A percentile compares a stretch with the other conserved stretches of the same genome.
phyloP scores from a whole-genome alignment of 2,329 filamentous ascomycete species.

The Kalmusia sp. region DNA sequence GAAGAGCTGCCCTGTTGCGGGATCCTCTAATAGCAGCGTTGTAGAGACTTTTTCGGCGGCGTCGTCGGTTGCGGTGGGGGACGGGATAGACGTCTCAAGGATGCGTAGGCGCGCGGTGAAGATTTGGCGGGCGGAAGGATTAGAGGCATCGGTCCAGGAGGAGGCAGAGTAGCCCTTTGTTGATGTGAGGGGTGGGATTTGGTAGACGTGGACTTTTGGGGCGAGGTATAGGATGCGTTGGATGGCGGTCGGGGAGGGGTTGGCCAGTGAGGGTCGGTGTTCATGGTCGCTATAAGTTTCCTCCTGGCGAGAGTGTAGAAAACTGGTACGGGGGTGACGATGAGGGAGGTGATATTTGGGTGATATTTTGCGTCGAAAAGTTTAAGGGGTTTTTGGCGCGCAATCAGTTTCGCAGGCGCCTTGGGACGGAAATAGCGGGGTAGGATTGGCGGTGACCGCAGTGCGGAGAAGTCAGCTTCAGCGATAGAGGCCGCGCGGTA shows the following conservation, averaged over 20 bases:
- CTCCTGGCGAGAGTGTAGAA: too few species aligned
- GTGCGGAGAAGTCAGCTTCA: slow-evolving; percentile 15
- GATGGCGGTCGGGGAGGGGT: slow-evolving; percentile 76
- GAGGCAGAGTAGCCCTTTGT: slow-evolving; percentile 81
- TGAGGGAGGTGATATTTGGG: background rate
- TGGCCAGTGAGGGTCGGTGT: slow-evolving; percentile 74
- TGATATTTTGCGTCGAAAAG: background rate
- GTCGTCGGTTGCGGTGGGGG: slow-evolving; percentile 35
- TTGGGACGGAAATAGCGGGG: slow-evolving; percentile 6
- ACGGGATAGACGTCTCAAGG: slow-evolving; percentile 73
- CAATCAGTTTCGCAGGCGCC: slow-evolving; percentile 3
- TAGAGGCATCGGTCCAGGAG: slow-evolving; percentile 74
- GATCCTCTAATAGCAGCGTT: slow-evolving; percentile 81
- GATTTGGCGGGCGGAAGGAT: slow-evolving; percentile 75
- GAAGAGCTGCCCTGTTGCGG: slow-evolving; percentile 75
- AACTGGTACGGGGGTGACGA: too few species aligned
- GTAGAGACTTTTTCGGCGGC: slow-evolving; percentile 67
- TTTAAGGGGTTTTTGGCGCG: background rate
- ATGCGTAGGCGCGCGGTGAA: slow-evolving; percentile 84
- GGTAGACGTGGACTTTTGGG: slow-evolving; percentile 80
- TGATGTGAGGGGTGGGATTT: slow-evolving; percentile 79
- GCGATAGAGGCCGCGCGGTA: slow-evolving; percentile 23
- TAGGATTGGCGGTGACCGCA: slow-evolving; percentile 9
- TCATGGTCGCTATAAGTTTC: slow-evolving; percentile 55
- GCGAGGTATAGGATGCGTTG: slow-evolving; percentile 84